These are phyloP conservation scores for Durio zibethinus DNA, from an alignment of 345 rosid species.

Conservation along the genomic window DNA sequence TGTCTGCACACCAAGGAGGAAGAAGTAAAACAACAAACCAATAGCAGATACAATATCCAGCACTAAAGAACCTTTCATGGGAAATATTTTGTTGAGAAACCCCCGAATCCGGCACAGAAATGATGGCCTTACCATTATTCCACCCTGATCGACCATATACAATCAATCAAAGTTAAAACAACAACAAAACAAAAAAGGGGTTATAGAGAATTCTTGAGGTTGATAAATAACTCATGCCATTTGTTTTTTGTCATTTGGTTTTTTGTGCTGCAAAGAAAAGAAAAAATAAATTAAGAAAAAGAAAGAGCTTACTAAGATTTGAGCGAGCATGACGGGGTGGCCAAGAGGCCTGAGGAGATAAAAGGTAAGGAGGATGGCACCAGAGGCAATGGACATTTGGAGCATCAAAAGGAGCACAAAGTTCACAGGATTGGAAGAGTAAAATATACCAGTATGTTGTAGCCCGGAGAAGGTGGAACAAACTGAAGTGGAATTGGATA, in stretches of 20 bases:
- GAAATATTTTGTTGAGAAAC: neutral
- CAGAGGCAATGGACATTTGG: conserved; percentile 5
- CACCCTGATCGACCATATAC: conserved; percentile 13
- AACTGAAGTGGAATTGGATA: neutral
- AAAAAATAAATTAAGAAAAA: neutral
- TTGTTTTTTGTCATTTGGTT: too few relatives aligned
- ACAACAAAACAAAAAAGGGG: neutral
- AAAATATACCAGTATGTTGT: neutral
- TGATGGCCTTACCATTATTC: conserved; percentile 20
- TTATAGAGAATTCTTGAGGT: neutral
- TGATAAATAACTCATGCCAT: too few relatives aligned
- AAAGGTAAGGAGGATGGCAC: conserved; percentile 8
- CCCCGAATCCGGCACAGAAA: neutral
- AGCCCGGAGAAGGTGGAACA: neutral
- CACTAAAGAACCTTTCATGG: conserved; percentile 7
- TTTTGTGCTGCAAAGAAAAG: neutral
- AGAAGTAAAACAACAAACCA: conserved; percentile 20
- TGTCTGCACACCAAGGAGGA: conserved; percentile 21
- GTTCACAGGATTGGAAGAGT: conserved; percentile 2
- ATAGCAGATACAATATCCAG: conserved; percentile 9
- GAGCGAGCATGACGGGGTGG: conserved; percentile 14
- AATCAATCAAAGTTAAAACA: neutral
- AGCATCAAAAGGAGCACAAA: conserved; percentile 15
- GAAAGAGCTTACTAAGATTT: conserved; percentile 19
- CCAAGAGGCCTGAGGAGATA: conserved; percentile 14